A percentile compares a stretch with the other conserved stretches of the same genome.
Conservation (phyloP, 108 stramenopile genomes). For the Nitzschia sp. region DNA sequence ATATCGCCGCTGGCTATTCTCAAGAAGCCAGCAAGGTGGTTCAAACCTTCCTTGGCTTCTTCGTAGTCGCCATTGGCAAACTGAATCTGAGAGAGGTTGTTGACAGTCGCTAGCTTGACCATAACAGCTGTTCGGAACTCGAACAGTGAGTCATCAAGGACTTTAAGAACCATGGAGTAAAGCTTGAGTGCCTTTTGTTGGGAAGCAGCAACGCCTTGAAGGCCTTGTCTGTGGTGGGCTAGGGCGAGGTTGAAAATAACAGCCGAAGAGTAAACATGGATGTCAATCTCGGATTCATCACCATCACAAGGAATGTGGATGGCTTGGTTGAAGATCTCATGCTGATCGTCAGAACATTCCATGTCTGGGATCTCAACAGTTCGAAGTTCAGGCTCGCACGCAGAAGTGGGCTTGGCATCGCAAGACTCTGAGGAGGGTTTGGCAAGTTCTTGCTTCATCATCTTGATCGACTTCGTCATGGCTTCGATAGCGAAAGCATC, state of each 20-base stretch:
- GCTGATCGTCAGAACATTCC: constrained; percentile 3
- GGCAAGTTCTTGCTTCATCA: constrained; percentile 23
- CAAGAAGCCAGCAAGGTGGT: constrained; percentile 16
- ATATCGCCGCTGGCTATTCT: background rate
- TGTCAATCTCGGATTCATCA: background rate
- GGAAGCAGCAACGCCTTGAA: background rate
- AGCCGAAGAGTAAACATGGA: constrained; percentile 27
- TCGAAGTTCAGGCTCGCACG: background rate
- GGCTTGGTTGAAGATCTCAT: constrained; percentile 19
- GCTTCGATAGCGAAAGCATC: constrained; percentile 1
- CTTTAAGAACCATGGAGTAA: constrained; percentile 19
- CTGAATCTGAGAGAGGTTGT: constrained; percentile 24
- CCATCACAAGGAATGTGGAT: constrained; percentile 11
- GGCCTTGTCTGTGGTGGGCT: constrained; percentile 13
- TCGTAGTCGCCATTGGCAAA: constrained; percentile 19
- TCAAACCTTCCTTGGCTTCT: constrained; percentile 4
- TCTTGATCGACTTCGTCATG: constrained; percentile 11
- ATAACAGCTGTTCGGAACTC: background rate
- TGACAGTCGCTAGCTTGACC: constrained; percentile 23
- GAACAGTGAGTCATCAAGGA: constrained; percentile 5
- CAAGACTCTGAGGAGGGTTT: background rate
- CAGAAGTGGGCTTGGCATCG: background rate
- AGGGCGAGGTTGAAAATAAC: constrained; percentile 34
- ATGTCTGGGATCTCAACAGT: constrained; percentile 24
- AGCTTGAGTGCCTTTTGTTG: constrained; percentile 19